Conservation (phyloP, 2,329 filamentous ascomycete genomes). For the Penicillium sp. region DNA sequence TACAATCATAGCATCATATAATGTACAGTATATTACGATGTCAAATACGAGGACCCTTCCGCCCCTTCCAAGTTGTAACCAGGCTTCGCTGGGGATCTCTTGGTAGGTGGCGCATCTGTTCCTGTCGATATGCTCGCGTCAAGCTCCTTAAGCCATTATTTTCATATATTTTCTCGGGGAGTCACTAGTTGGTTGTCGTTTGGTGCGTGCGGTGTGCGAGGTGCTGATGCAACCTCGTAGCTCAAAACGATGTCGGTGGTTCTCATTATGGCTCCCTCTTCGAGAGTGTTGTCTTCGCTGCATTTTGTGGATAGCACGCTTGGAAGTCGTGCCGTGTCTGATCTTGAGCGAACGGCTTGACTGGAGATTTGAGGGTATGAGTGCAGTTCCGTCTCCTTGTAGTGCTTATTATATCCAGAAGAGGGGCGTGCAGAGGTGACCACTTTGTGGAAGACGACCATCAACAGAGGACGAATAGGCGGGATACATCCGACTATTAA, state of each 20-base stretch:
- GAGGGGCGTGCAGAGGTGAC: background rate
- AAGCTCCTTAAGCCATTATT: too few relatives aligned
- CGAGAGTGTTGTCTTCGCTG: slow-evolving; percentile 8
- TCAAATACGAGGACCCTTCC: too few relatives aligned
- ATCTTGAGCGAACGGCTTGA: background rate
- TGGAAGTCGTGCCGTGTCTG: background rate
- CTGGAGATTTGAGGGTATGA: slow-evolving; percentile 1
- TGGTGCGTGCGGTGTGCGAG: background rate
- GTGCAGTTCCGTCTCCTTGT: slow-evolving; percentile 4
- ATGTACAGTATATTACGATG: too few relatives aligned
- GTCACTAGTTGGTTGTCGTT: background rate
- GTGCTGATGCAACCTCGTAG: slow-evolving; percentile 2
- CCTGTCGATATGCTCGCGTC: too few relatives aligned
- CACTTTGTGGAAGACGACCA: slow-evolving; percentile 6
- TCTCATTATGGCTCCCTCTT: slow-evolving; percentile 9
- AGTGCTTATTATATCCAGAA: background rate
- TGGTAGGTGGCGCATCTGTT: too few relatives aligned
- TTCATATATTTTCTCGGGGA: background rate
- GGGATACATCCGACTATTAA: slow-evolving; percentile 25
- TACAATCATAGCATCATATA: too few relatives aligned
- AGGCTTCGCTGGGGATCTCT: too few relatives aligned
- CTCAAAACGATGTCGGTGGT: slow-evolving; percentile 10
- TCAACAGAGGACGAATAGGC: slow-evolving; percentile 12
- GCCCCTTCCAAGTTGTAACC: too few relatives aligned
- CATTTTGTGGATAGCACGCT: background rate